Percentiles rank a stretch among this genome's conserved stretches.
Evolutionary conservation across 1,284 basidiomycete genomes (phyloP).

Genomic region (Cutaneotrichosporon curvatum): DNA sequence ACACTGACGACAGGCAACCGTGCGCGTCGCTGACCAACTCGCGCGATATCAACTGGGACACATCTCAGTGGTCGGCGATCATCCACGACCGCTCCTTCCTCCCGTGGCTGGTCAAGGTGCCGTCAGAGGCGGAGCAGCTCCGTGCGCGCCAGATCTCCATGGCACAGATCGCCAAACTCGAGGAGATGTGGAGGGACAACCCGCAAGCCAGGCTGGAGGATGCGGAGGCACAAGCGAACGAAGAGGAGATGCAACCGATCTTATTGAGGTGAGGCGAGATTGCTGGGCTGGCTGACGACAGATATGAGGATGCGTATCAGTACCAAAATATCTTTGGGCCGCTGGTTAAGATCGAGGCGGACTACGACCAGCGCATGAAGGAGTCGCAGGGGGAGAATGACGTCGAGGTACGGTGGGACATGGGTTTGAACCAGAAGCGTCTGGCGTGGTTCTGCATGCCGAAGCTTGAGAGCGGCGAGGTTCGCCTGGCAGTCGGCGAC

Average conservation of each 20-base stretch:
- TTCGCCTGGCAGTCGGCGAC: slow-evolving; percentile 92
- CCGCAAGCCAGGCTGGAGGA: slow-evolving; percentile 90
- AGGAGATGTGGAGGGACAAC: slow-evolving; percentile 97
- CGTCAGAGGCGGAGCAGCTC: slow-evolving; percentile 88
- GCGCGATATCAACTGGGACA: slow-evolving; percentile 98
- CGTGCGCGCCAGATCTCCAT: slow-evolving; percentile 93
- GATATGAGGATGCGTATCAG: slow-evolving; percentile 97
- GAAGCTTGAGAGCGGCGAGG: slow-evolving; percentile 96
- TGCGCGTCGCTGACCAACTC: slow-evolving; percentile 82
- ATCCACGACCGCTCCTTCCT: slow-evolving; percentile 98
- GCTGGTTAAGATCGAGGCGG: slow-evolving; percentile 97
- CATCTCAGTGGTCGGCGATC: slow-evolving; percentile 92
- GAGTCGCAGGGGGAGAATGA: slow-evolving; percentile 98
- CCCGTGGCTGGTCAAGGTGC: slow-evolving; percentile 97
- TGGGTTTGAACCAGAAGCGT: slow-evolving; percentile 94
- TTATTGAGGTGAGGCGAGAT: slow-evolving; percentile 54
- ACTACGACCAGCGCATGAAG: slow-evolving; percentile 96
- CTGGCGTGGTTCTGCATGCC: slow-evolving; percentile 95
- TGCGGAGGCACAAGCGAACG: slow-evolving; percentile 89
- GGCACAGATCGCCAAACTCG: slow-evolving; percentile 91
- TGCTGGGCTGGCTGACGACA: slow-evolving; percentile 15
- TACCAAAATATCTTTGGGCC: slow-evolving; percentile 99
- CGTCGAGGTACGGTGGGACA: slow-evolving; percentile 91
- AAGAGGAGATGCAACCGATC: slow-evolving; percentile 91
- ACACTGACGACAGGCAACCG: slow-evolving; percentile 62